phyloP scores from a whole-genome alignment of 1,284 basidiomycete genomes.

The Moesziomyces aphidis region DNA sequence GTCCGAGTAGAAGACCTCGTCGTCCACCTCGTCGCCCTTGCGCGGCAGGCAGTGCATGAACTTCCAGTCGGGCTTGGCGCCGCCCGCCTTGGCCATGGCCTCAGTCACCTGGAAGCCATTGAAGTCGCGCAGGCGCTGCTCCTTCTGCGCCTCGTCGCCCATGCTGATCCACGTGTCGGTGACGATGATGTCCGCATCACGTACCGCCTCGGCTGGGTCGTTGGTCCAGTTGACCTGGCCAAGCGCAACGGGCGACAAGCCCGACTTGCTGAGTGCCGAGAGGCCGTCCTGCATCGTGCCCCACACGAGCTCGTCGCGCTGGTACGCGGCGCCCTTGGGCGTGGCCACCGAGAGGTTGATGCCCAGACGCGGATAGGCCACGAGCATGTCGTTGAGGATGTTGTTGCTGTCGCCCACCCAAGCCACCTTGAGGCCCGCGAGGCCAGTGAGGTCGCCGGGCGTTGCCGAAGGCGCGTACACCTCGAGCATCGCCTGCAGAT shows the following conservation, averaged over 20 bases:
- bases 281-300: constrained; percentile 62
- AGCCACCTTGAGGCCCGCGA: constrained; percentile 71
- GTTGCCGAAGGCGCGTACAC: constrained; percentile 70
- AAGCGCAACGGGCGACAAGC: constrained; percentile 63
- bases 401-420: constrained; percentile 97
- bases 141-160: constrained; percentile 96
- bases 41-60: constrained; percentile 97
- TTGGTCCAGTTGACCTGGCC: constrained; percentile 78
- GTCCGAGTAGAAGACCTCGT: constrained; percentile 65
- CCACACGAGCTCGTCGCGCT: constrained; percentile 82
- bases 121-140: constrained; percentile 87
- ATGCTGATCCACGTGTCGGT: constrained; percentile 85
- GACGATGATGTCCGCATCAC: constrained; percentile 89
- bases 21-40: constrained; percentile 82
- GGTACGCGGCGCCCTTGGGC: constrained; percentile 76
- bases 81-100: constrained; percentile 72
- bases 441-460: constrained; percentile 67
- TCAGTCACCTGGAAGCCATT: constrained; percentile 95
- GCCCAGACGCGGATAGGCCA: constrained; percentile 90
- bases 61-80: constrained; percentile 88
- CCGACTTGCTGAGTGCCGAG: constrained; percentile 62
- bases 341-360: constrained; percentile 87
- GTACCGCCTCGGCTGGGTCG: constrained; percentile 86
- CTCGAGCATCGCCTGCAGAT: constrained; percentile 90
- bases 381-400: constrained; percentile 96